phyloP scores from a whole-genome alignment of 1,284 basidiomycete genomes.

The Taiwanofungus camphoratus region DNA sequence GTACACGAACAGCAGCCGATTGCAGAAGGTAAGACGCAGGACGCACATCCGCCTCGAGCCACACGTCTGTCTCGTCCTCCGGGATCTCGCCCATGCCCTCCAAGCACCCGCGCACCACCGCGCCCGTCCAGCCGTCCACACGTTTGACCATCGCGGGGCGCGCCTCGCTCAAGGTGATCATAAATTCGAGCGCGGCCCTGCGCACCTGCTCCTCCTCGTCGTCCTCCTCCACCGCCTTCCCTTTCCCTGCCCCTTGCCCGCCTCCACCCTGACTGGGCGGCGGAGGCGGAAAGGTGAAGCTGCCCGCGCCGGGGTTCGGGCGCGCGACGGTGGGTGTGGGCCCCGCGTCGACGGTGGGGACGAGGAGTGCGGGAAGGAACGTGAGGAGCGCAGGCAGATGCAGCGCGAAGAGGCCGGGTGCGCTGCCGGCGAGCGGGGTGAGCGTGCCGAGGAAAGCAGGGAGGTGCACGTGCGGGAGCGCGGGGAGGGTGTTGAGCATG shows the following conservation, averaged over 20 bases:
- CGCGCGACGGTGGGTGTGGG: conserved; percentile 69
- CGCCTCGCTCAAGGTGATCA: conserved; percentile 70
- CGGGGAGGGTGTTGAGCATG: conserved; percentile 61
- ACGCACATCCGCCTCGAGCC: conserved; percentile 71
- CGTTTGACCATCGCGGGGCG: conserved; percentile 60
- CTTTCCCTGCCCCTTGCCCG: conserved; percentile 22
- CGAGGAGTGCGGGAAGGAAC: conserved; percentile 61
- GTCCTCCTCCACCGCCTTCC: conserved; percentile 23
- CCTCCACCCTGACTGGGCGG: conserved; percentile 27
- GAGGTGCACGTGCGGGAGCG: conserved; percentile 46
- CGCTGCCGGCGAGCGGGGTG: conserved; percentile 63
- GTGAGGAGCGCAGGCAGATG: conserved; percentile 58
- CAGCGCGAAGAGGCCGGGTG: conserved; percentile 62
- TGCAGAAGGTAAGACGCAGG: conserved; percentile 1
- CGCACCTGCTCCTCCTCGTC: conserved; percentile 56
- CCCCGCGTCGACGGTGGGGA: conserved; percentile 59
- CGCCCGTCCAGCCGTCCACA: conserved; percentile 60
- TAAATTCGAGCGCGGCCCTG: conserved; percentile 66
- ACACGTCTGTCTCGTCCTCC: conserved; percentile 50
- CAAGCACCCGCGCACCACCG: conserved; percentile 64
- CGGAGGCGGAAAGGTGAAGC: conserved; percentile 48
- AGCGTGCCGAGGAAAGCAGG: conserved; percentile 64
- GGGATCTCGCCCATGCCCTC: conserved; percentile 79
- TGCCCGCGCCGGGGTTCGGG: conserved; percentile 47
- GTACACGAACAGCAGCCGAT: no score